phyloP scores from a whole-genome alignment of 148 eudicot genomes.

The Simmondsia chinensis region DNA sequence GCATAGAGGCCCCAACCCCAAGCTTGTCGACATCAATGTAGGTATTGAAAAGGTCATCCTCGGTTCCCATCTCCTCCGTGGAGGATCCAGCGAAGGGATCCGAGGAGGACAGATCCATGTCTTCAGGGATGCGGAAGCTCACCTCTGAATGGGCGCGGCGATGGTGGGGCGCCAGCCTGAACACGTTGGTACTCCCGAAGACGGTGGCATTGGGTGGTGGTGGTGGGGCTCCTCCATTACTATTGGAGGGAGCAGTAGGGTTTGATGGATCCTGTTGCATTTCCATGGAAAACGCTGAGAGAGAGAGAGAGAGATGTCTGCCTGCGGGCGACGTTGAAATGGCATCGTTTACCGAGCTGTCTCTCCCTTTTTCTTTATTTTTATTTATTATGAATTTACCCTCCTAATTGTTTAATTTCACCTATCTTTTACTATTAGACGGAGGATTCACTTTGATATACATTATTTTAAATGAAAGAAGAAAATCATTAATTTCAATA shows the following conservation, averaged over 20 bases:
- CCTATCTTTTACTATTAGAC: no score
- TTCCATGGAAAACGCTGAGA: background rate
- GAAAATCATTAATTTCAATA: no score
- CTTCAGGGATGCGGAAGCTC: slow-evolving; percentile 27
- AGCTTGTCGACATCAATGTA: slow-evolving; percentile 42
- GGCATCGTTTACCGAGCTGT: no score
- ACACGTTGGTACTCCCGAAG: background rate
- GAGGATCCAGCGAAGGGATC: slow-evolving; percentile 25
- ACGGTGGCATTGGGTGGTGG: background rate
- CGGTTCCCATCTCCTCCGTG: slow-evolving; percentile 29
- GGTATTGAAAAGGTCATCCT: slow-evolving; percentile 44
- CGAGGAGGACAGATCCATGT: slow-evolving; percentile 38
- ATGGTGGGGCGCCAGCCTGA: slow-evolving; percentile 33
- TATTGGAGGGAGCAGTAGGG: background rate
- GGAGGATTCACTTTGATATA: no score
- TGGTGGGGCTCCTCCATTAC: slow-evolving; percentile 1
- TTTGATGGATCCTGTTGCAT: slow-evolving; percentile 18
- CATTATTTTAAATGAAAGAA: no score
- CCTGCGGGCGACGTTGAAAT: background rate
- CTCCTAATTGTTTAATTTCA: no score
- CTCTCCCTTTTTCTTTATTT: no score
- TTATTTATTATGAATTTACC: no score
- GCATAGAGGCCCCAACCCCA: no score
- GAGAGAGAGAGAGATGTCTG: slow-evolving; percentile 1
- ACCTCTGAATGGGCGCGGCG: slow-evolving; percentile 42